These are phyloP conservation scores for Teunomyces cretensis DNA, from an alignment of 805 yeast species.

Conservation along the genomic window DNA sequence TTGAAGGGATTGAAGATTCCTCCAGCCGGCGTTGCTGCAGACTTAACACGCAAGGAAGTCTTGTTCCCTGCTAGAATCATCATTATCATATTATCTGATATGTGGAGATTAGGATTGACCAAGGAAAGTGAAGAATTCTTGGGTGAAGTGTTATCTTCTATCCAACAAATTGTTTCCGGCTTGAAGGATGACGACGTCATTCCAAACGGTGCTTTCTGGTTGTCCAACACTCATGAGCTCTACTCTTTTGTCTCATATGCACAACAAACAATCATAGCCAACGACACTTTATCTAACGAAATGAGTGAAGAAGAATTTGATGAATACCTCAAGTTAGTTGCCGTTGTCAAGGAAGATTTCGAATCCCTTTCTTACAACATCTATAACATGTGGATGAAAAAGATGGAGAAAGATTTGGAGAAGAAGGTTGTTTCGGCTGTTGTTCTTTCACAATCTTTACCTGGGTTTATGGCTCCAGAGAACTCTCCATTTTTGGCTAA, in stretches of 20 bases:
- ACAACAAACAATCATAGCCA: slow-evolving; percentile 84
- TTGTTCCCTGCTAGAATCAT: slow-evolving; percentile 94
- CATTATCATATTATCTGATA: slow-evolving; percentile 87
- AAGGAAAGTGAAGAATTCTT: slow-evolving; percentile 87
- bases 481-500: slow-evolving; percentile 77
- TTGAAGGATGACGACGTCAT: slow-evolving; percentile 84
- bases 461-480: slow-evolving; percentile 92
- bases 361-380: slow-evolving; percentile 91
- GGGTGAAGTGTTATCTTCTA: slow-evolving; percentile 83
- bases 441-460: slow-evolving; percentile 89
- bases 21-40: slow-evolving; percentile 79
- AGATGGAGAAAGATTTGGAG: slow-evolving; percentile 85
- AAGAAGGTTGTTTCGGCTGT: slow-evolving; percentile 95
- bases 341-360: slow-evolving; percentile 90
- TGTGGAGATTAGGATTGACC: slow-evolving; percentile 97
- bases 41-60: slow-evolving; percentile 83
- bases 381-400: slow-evolving; percentile 96
- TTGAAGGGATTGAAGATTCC: slow-evolving; percentile 85
- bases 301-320: slow-evolving; percentile 89
- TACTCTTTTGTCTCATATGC: slow-evolving; percentile 94
- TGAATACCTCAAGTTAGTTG: slow-evolving; percentile 84
- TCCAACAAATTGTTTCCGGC: slow-evolving; percentile 79
- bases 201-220: slow-evolving; percentile 95
- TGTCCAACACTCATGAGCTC: slow-evolving; percentile 92
- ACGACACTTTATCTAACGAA: slow-evolving; percentile 73